Percentiles rank a stretch among this genome's conserved stretches.
Conservation (phyloP, 768 basidiomycete genomes). For the Tricholoma furcatifolium region DNA sequence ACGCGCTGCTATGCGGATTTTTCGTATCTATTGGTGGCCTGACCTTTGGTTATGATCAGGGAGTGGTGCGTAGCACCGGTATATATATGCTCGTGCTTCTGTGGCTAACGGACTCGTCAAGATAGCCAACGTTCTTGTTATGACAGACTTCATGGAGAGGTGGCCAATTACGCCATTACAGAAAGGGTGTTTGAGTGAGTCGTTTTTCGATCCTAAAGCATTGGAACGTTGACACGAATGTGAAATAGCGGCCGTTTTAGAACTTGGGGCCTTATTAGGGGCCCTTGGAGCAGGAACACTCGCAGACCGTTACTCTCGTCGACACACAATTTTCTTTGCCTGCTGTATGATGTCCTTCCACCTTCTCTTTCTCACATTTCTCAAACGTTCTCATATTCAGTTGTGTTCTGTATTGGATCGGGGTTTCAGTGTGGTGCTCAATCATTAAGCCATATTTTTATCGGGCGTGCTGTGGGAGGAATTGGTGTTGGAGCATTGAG, state of each 20-base stretch:
- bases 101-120: conserved; percentile 11
- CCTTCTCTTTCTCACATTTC: background rate
- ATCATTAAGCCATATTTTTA: conserved; percentile 52
- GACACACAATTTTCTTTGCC: conserved; percentile 64
- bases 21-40: conserved; percentile 79
- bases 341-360: conserved; percentile 48
- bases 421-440: conserved; percentile 63
- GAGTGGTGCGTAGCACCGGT: conserved; percentile 44
- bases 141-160: conserved; percentile 66
- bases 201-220: background rate
- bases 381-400: conserved; percentile 30
- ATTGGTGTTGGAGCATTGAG: conserved; percentile 77
- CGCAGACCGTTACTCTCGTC: conserved; percentile 66
- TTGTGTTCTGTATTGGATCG: conserved; percentile 72
- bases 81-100: background rate
- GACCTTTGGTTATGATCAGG: conserved; percentile 83
- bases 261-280: conserved; percentile 78
- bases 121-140: conserved; percentile 84
- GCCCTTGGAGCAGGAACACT: conserved; percentile 65
- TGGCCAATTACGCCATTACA: conserved; percentile 75
- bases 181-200: conserved; percentile 76
- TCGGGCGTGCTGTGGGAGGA: conserved; percentile 76
- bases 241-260: conserved; percentile 66
- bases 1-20: conserved; percentile 63
- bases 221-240: background rate